Evolutionary conservation across 2,329 filamentous ascomycete species (phyloP).

Genomic region (Pseudocercospora cruenta): DNA sequence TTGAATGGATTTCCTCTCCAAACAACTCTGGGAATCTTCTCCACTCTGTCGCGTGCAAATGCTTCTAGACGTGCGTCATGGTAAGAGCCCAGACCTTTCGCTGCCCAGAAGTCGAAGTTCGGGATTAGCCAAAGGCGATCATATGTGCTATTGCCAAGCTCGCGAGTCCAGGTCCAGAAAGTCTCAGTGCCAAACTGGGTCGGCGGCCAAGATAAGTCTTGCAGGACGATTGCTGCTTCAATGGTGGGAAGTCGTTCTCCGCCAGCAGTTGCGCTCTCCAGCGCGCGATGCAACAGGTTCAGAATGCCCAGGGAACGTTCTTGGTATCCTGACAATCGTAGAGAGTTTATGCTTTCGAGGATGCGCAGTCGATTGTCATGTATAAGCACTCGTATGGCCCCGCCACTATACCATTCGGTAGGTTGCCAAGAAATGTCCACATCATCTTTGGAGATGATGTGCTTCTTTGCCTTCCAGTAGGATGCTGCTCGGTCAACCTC

Average conservation of each 20-base stretch:
- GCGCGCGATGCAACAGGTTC: slow-evolving; percentile 50
- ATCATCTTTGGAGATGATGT: slow-evolving; percentile 29
- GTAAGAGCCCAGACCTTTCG: slow-evolving; percentile 37
- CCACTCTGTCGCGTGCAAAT: slow-evolving; percentile 23
- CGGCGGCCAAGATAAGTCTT: slow-evolving; percentile 42
- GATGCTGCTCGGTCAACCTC: slow-evolving; percentile 34
- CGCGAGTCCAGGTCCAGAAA: slow-evolving; percentile 31
- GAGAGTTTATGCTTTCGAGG: slow-evolving; percentile 27
- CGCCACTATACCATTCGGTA: slow-evolving; percentile 13
- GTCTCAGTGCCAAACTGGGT: slow-evolving; percentile 20
- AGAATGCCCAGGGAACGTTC: slow-evolving; percentile 41
- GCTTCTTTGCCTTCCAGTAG: slow-evolving; percentile 25
- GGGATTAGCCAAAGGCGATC: slow-evolving; percentile 55
- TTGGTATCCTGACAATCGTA: slow-evolving; percentile 26
- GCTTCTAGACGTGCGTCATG: slow-evolving; percentile 29
- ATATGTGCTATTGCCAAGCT: slow-evolving; percentile 32
- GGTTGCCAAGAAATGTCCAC: slow-evolving; percentile 17
- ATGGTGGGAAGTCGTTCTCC: slow-evolving; percentile 48
- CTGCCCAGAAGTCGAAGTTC: slow-evolving; percentile 53
- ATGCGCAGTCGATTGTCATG: slow-evolving; percentile 34
- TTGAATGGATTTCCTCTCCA: slow-evolving; percentile 31
- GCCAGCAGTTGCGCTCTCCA: slow-evolving; percentile 42
- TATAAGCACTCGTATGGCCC: slow-evolving; percentile 31
- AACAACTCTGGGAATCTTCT: slow-evolving; percentile 32
- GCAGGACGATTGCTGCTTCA: slow-evolving; percentile 52